Conservation (phyloP, 2,329 filamentous ascomycete species). For the Lanzia echinophila region DNA sequence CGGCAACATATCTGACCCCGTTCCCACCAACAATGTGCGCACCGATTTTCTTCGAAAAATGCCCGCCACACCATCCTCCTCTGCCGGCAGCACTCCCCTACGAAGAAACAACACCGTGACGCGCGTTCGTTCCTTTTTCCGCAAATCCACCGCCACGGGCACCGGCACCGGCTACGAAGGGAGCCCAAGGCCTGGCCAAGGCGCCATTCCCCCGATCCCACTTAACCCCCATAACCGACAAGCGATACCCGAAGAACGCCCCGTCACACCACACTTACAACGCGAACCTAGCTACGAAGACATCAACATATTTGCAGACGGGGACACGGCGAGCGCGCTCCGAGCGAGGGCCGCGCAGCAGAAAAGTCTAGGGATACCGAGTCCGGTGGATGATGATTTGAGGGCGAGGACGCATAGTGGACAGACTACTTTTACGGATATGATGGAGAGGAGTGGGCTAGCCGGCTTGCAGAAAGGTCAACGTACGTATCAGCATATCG, state of each 20-base stretch:
- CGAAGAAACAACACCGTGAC: constrained; percentile 13
- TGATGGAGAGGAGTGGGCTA: constrained; percentile 43
- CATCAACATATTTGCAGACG: constrained; percentile 49
- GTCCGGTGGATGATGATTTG: background rate
- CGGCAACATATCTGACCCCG: constrained; percentile 45
- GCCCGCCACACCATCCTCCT: constrained; percentile 20
- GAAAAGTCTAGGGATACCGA: background rate
- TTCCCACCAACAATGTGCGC: constrained; percentile 41
- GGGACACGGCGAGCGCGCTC: constrained; percentile 34
- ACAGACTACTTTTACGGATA: constrained; percentile 45
- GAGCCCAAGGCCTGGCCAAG: background rate
- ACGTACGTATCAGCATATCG: constrained; percentile 20
- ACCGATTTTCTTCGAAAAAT: constrained; percentile 46
- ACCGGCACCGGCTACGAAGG: background rate
- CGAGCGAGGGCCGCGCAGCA: constrained; percentile 10
- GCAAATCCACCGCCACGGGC: constrained; percentile 15
- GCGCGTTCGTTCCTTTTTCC: constrained; percentile 25
- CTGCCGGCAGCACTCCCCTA: constrained; percentile 1
- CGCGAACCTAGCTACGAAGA: constrained; percentile 42
- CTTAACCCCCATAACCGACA: constrained; percentile 15
- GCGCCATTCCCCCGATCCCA: constrained; percentile 17
- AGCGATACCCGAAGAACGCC: constrained; percentile 3
- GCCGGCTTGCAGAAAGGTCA: constrained; percentile 30
- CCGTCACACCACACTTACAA: constrained; percentile 33
- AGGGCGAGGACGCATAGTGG: constrained; percentile 14